A percentile compares a stretch with the other conserved stretches of the same genome.
Evolutionary conservation across 2,329 filamentous ascomycete genomes (phyloP).

Genomic region (Ophiostoma pallidulum): DNA sequence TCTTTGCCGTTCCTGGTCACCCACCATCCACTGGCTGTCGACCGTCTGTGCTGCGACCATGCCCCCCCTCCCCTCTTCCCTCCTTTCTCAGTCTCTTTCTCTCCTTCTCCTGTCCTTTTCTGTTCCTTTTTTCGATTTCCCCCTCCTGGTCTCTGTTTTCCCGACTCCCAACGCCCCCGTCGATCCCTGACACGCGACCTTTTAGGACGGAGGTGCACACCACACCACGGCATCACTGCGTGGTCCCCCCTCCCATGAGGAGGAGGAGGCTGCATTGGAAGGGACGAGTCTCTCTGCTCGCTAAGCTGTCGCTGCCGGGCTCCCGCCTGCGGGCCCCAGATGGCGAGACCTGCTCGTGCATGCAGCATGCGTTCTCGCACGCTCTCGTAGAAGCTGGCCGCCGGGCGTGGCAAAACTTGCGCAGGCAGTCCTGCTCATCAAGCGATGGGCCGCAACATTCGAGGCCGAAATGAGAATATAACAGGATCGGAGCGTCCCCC

Average conservation of each 20-base stretch:
- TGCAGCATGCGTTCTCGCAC: no score
- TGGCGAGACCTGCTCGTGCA: not conserved
- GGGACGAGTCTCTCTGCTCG: conserved; percentile 3
- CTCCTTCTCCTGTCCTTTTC: conserved; percentile 1
- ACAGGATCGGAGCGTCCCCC: conserved; percentile 1
- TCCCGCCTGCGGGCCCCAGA: conserved; percentile 8
- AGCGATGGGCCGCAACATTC: not conserved
- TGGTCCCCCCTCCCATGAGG: no score
- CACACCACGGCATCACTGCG: no score
- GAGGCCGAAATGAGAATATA: conserved; percentile 3
- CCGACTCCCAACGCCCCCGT: no score
- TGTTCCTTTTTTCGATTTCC: not conserved
- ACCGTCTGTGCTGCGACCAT: conserved; percentile 5
- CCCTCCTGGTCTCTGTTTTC: no score
- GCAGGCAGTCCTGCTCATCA: not conserved
- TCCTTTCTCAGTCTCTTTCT: not conserved
- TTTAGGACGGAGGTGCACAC: not conserved
- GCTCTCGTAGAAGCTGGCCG: not conserved
- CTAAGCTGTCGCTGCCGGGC: conserved; percentile 9
- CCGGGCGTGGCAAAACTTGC: not conserved
- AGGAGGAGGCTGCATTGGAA: no score
- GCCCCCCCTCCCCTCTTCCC: not conserved
- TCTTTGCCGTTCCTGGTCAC: not conserved
- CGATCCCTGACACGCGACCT: conserved; percentile 11
- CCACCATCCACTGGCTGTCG: conserved; percentile 8